phyloP scores from a whole-genome alignment of 352 stramenopile species.

The Pythium guiyangense region DNA sequence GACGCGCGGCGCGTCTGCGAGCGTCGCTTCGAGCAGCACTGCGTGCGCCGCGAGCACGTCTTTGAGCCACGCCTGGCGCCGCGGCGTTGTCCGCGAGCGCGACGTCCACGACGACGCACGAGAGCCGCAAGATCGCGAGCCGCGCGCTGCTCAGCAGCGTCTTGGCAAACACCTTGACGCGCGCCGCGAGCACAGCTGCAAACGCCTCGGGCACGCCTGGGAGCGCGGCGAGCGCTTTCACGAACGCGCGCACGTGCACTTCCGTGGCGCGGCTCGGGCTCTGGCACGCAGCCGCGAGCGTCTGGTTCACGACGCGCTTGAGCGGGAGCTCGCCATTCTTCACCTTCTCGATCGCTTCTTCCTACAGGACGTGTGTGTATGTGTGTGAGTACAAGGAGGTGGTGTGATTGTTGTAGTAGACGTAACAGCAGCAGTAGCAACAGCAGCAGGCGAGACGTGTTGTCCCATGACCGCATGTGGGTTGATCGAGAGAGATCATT shows the following conservation, averaged over 20 bases:
- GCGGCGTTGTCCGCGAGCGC: slow-evolving; percentile 10
- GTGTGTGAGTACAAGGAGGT: background rate
- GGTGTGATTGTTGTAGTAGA: background rate
- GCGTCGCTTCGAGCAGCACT: slow-evolving; percentile 49
- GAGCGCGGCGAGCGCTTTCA: slow-evolving; percentile 29
- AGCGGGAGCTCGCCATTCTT: slow-evolving; percentile 47
- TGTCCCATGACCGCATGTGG: background rate
- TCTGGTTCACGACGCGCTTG: slow-evolving; percentile 63
- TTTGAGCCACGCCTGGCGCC: slow-evolving; percentile 30
- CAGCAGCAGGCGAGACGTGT: background rate
- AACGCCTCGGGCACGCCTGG: slow-evolving; percentile 51
- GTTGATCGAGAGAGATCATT: background rate
- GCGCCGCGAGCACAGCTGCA: slow-evolving; percentile 32
- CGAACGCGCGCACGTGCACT: slow-evolving; percentile 41
- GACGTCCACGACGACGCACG: slow-evolving; percentile 44
- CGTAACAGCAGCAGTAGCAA: background rate
- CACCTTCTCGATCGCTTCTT: slow-evolving; percentile 62
- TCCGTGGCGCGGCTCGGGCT: slow-evolving; percentile 55
- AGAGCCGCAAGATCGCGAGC: slow-evolving; percentile 52
- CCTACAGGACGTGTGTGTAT: slow-evolving; percentile 18
- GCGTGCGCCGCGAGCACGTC: slow-evolving; percentile 47
- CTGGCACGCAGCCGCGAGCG: slow-evolving; percentile 47
- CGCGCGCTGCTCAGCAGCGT: slow-evolving; percentile 61
- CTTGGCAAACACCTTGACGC: slow-evolving; percentile 32
- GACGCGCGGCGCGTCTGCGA: slow-evolving; percentile 35